phyloP scores from a whole-genome alignment of 2,329 filamentous ascomycete species.

The Verticillium dahliae region DNA sequence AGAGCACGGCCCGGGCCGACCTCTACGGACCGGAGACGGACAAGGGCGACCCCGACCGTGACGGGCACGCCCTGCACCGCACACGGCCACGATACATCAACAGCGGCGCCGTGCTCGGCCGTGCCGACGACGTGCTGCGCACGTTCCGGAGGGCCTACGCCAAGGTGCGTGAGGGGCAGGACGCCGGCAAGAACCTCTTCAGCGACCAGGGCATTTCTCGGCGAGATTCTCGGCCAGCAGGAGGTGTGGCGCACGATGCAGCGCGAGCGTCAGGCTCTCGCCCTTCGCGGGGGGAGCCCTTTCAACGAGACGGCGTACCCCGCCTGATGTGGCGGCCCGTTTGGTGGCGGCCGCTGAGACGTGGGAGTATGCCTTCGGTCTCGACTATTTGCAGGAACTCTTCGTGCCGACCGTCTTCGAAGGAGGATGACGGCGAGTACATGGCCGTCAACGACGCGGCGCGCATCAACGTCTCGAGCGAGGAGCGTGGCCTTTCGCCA shows the following conservation, averaged over 20 bases:
- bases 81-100: slow-evolving; percentile 22
- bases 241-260: slow-evolving; percentile 10
- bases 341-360: background rate
- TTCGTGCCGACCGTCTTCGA: slow-evolving; percentile 21
- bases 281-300: background rate
- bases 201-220: slow-evolving; percentile 25
- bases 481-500: slow-evolving; percentile 14
- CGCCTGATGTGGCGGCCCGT: background rate
- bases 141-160: slow-evolving; percentile 15
- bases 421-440: slow-evolving; percentile 18
- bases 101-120: slow-evolving; percentile 22
- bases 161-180: slow-evolving; percentile 15
- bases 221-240: slow-evolving; percentile 22
- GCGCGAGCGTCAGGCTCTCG: background rate
- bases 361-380: slow-evolving; percentile 19
- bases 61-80: slow-evolving; percentile 4
- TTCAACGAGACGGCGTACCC: background rate
- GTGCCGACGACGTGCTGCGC: slow-evolving; percentile 18
- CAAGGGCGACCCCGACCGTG: slow-evolving; percentile 5
- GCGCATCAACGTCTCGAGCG: slow-evolving; percentile 12
- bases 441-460: slow-evolving; percentile 11
- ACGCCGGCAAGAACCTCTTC: slow-evolving; percentile 8
- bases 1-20: slow-evolving; percentile 13
- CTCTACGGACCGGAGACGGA: slow-evolving; percentile 16
- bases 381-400: slow-evolving; percentile 21